Percentiles rank a stretch among this genome's conserved stretches.
phyloP scores from a whole-genome alignment of 2,329 filamentous ascomycete genomes.

The Penicillium sp. region DNA sequence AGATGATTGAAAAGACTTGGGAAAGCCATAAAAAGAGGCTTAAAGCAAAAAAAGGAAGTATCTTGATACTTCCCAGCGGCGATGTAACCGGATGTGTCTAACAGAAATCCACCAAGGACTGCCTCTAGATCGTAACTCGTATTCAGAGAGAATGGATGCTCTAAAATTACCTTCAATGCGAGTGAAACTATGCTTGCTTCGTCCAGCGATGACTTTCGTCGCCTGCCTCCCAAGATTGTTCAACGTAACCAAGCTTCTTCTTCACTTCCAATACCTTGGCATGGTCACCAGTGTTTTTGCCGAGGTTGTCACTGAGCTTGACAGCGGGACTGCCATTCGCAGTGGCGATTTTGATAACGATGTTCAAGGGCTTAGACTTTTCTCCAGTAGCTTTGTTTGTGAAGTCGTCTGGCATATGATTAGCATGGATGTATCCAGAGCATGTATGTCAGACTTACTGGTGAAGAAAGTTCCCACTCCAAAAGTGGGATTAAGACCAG shows the following conservation, averaged over 20 bases:
- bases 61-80: not conserved
- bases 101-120: not conserved
- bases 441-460: constrained; percentile 50
- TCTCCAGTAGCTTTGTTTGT: constrained; percentile 68
- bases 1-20: no score
- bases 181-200: constrained; percentile 12
- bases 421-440: not conserved
- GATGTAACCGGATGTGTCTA: constrained; percentile 1
- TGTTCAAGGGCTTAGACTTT: constrained; percentile 91
- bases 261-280: constrained; percentile 81
- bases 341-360: constrained; percentile 94
- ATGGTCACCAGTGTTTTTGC: constrained; percentile 92
- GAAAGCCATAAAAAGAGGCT: no score
- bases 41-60: not conserved
- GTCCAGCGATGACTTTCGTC: constrained; percentile 86
- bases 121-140: constrained; percentile 1
- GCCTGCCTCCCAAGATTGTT: constrained; percentile 79
- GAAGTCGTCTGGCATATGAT: constrained; percentile 70
- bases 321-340: constrained; percentile 79
- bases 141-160: not conserved
- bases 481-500: constrained; percentile 83
- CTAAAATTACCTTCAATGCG: not conserved
- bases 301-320: constrained; percentile 88
- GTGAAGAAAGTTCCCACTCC: constrained; percentile 95
- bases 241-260: constrained; percentile 78